Base-by-base conservation (phyloP, 1,284 basidiomycete species). In the Xanthoconium separans region DNA sequence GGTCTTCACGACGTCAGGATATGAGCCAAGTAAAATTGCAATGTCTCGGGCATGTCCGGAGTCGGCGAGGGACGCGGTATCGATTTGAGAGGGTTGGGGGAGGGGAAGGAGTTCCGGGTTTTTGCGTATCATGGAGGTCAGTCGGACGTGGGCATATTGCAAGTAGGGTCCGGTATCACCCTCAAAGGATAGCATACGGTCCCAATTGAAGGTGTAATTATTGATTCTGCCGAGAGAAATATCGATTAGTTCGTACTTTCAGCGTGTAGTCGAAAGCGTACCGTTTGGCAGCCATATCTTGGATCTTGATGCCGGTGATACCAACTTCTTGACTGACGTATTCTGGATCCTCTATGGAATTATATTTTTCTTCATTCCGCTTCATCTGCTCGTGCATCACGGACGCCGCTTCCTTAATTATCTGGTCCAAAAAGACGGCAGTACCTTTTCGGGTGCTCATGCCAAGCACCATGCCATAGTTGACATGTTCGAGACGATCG, bases 371-470 rank as follows among this genome's bases (percentile, higher is more conserved):
- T 73, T 93, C 89, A 70, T 98, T 98, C 73, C 88, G 89, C 72
- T 79, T 81, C 97, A 99, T 99, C 71, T 96, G 93, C 59, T 95
- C 93, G 74, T 94, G 93, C 96, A 99, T 99, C 55, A 91, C 88
- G 51, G 84, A 81, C 22, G 87, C 83, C 1, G 96, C 94, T 70
- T 97, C 95, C 63, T 89, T 83, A 67, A 99, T 89, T 65, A 99
- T 98, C 72, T 98, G 83, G 68, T 98, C 89, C 40, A 99, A 78
- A 83, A 98, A 98, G 45, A 98, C 95, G 45, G 93, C 96, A 0
- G 93, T 98, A 46, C 96, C 97, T 73, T 89, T 95, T 54, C 96
- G 88, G 18, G 97, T 99, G 64, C 93, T 96, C 96, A 99, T 99
- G 55, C 97, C 96, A 54, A 85, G 84, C 29, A 99, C 95, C 24